Evolutionary conservation across 2,329 filamentous ascomycete genomes (phyloP).

Genomic region (Nemania sp.): DNA sequence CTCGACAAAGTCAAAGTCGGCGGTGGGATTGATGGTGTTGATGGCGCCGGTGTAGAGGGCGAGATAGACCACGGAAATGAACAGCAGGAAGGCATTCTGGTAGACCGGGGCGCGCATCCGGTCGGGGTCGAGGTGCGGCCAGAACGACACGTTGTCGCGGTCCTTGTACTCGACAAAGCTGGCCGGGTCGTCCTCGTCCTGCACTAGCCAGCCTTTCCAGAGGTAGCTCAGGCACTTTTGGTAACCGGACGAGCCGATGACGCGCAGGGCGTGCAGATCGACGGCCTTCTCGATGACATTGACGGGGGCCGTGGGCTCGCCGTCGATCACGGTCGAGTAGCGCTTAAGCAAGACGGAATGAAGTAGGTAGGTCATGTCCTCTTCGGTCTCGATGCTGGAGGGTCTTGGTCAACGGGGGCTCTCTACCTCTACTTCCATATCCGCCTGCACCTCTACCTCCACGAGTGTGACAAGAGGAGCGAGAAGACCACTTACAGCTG

Average conservation of each 20-base stretch:
- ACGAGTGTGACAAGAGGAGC: not conserved
- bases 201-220: conserved; percentile 96
- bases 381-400: conserved; percentile 84
- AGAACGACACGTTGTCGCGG: conserved; percentile 76
- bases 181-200: conserved; percentile 88
- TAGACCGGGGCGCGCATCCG: conserved; percentile 91
- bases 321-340: conserved; percentile 79
- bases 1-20: conserved; percentile 83
- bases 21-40: conserved; percentile 86
- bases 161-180: conserved; percentile 86
- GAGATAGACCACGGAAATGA: conserved; percentile 82
- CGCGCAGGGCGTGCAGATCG: conserved; percentile 82
- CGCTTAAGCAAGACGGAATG: conserved; percentile 82
- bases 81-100: conserved; percentile 86
- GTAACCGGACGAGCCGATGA: conserved; percentile 92
- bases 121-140: conserved; percentile 86
- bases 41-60: conserved; percentile 86
- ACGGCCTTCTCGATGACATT: conserved; percentile 95
- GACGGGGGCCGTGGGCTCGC: conserved; percentile 70
- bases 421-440: too few species aligned
- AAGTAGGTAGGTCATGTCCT: conserved; percentile 76
- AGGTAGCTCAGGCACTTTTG: conserved; percentile 93
- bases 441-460: not conserved
- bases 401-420: too few species aligned
- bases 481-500: conserved; percentile 50